Evolutionary conservation across 306 rosid genomes (phyloP).

Genomic region (Quercus agrifolia): DNA sequence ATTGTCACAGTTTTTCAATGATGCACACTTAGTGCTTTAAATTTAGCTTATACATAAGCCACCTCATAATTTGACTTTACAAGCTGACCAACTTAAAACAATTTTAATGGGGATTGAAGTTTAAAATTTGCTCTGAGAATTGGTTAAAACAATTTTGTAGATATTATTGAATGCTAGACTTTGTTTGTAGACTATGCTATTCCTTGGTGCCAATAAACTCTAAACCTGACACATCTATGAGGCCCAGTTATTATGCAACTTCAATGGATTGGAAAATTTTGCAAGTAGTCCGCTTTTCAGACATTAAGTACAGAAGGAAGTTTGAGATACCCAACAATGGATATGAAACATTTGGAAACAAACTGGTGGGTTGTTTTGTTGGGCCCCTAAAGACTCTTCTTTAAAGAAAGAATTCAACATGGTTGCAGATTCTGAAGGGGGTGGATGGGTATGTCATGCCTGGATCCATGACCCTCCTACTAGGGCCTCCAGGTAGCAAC

Average conservation of each 20-base stretch:
- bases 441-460: constrained; percentile 5
- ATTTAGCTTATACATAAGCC: no score
- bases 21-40: no score
- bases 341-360: constrained; percentile 12
- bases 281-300: constrained; percentile 2
- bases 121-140: no score
- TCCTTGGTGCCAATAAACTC: neutral
- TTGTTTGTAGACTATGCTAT: neutral
- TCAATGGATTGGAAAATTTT: neutral
- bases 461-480: constrained; percentile 2
- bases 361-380: neutral
- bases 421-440: neutral
- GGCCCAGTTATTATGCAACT: neutral
- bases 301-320: neutral
- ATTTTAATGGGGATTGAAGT: no score
- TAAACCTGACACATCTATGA: neutral
- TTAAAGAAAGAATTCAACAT: neutral
- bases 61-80: no score
- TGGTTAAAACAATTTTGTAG: no score
- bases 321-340: neutral
- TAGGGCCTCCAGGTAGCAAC: neutral
- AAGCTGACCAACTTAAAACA: no score
- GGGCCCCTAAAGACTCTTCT: constrained; percentile 3
- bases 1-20: no score
- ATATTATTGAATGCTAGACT: no score